Base-by-base conservation (phyloP, 805 yeast species). In the Millerago galiae region DNA sequence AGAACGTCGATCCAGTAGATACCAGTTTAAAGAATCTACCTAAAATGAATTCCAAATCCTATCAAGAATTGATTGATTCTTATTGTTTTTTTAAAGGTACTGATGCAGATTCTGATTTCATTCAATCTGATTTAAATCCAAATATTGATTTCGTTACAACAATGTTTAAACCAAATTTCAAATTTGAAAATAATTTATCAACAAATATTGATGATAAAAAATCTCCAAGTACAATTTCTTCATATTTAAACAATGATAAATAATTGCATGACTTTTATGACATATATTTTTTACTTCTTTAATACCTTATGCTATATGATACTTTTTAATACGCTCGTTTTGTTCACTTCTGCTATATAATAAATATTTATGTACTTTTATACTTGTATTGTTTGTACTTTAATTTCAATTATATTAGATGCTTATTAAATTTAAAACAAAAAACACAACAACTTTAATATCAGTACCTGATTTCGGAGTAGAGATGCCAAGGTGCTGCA, bases 51-150 rank as follows among this genome's bases (percentile, higher is more conserved):
- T 71, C 82, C 5, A 69, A 72, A 50, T 65, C 78, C 1, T 80
- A 80, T 52, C 71, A 74, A 48, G 76, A 78, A 44, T 59, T 80
- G 16, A 59, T 81, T 40, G 78, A 79, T 38, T 71, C 74, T 25
- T 81, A 76, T 52, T 81, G 87, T 50, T 81, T 81, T 51, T 80
- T 74, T 52, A 62, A 68, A 45, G 60, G 72, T 18, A 16, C 31
- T 5, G 44, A 41, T 10, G 24, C 31, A 15, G 39, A 33, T 5
- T 21, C 27, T 21, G 42, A 42, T 15, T 8, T 17, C 3, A 34
- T 21, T 17, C 33, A 40, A 28, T 14, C 25, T 15, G 38, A 34
- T 15, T 10, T 42, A 26, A 35, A 42, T 31, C 35, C 45, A 14
- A 38, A 35, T 30, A 11, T 42, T 14, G 28, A 37, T 11, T 35